A percentile compares a stretch with the other conserved stretches of the same genome.
Evolutionary conservation across 2,329 filamentous ascomycete species (phyloP).

Genomic region (Talaromyces sp.): DNA sequence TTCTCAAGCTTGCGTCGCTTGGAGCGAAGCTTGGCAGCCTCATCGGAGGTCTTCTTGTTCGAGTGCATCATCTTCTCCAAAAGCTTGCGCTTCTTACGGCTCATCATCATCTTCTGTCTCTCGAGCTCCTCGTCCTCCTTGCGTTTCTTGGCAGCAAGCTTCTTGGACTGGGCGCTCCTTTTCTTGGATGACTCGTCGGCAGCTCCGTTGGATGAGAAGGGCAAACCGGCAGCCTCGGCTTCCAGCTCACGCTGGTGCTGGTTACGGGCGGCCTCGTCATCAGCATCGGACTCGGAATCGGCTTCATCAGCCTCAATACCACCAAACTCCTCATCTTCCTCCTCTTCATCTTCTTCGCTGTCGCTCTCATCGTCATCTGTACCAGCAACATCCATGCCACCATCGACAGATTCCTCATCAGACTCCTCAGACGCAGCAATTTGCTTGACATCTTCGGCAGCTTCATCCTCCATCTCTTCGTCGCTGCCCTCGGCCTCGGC

Average conservation of each 20-base stretch:
- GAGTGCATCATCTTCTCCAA: constrained; percentile 97
- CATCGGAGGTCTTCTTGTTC: constrained; percentile 88
- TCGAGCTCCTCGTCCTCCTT: constrained; percentile 85
- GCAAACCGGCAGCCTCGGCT: constrained; percentile 77
- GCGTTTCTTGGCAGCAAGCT: constrained; percentile 67
- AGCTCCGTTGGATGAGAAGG: constrained; percentile 52
- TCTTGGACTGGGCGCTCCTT: constrained; percentile 68
- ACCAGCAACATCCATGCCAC: constrained; percentile 23
- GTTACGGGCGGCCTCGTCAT: constrained; percentile 59
- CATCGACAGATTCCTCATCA: constrained; percentile 22
- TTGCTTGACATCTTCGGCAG: constrained; percentile 23
- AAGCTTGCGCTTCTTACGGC: constrained; percentile 95
- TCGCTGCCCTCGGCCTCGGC: constrained; percentile 58
- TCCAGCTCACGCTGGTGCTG: constrained; percentile 89
- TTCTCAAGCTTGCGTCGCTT: constrained; percentile 92
- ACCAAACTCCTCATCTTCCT: constrained; percentile 48
- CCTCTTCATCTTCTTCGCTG: constrained; percentile 51
- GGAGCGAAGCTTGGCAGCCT: constrained; percentile 80
- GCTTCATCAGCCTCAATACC: constrained; percentile 55
- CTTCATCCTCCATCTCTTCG: constrained; percentile 43
- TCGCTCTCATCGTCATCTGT: constrained; percentile 43
- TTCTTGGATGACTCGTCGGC: constrained; percentile 66
- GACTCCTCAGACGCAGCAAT: constrained; percentile 19
- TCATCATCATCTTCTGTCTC: constrained; percentile 96
- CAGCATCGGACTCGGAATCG: constrained; percentile 56